Base-by-base conservation (phyloP, 306 rosid species). In the Corylus americana region DNA sequence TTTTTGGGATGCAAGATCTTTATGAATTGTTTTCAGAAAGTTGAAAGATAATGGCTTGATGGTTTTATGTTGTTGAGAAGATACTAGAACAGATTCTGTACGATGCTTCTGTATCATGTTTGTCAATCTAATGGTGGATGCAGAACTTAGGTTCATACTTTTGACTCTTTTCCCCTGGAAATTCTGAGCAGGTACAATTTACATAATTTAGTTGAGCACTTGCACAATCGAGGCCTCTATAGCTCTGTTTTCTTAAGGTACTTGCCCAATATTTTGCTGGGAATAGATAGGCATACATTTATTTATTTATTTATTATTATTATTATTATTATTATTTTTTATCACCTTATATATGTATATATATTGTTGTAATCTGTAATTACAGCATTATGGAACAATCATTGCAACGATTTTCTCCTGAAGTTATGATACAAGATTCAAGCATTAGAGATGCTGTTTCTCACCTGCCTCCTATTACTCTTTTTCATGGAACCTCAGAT, bases 371-470 rank as follows among this genome's bases (percentile, higher is more conserved):
- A 2, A 16, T 70, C 59, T 71, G 74, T 76, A 73, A 25, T 79
- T 84, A 82, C 83, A 95, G 98, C 87, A 87, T 95, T 49, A 95
- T 95, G 99, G 99, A 95, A 89, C 50, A 91, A 81, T 90, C 94
- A 53, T 80, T 95, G 84, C 81, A 64, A 68, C 55, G 71, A 66
- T 93, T 86, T 82, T 95, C 99, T 75, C 99, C 99, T 5, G 96
- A 82, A 87, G 57, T 91, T 50, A 87, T 68, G 87, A 81, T 91
- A 80, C 86, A 76, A 84, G 97, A 93, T 79, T 89, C 94, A 47
- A 53, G 88, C 82, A 64, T 79, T 78, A 83, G 71, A 77, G 73
- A 72, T 77, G 87, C 81, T 67, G 80, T 85, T 84, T 87, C 90
- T 81, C 80, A 80, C 59, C 81, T 95, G 84, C 98, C 99, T 74